phyloP scores from a whole-genome alignment of 768 basidiomycete species.

The Termitomyces sp. region DNA sequence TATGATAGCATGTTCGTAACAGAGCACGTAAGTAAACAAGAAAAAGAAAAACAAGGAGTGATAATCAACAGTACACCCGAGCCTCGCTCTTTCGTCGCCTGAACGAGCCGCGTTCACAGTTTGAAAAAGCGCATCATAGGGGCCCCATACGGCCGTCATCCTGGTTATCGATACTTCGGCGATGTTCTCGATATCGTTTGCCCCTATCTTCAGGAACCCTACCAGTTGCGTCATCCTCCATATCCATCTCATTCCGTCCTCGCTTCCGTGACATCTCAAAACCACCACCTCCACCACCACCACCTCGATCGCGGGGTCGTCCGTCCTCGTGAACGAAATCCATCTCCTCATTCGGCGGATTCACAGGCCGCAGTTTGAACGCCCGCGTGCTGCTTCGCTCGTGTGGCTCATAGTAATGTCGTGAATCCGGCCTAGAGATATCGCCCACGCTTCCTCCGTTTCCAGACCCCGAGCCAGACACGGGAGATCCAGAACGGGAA shows the following conservation, averaged over 20 bases:
- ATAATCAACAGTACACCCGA: slow-evolving; percentile 9
- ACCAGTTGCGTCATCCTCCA: slow-evolving; percentile 48
- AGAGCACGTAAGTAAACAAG: slow-evolving; percentile 17
- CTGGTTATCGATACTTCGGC: slow-evolving; percentile 35
- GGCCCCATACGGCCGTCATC: slow-evolving; percentile 36
- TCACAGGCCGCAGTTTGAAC: slow-evolving; percentile 52
- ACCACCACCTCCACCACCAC: slow-evolving; percentile 19
- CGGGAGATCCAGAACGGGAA: slow-evolving; percentile 59
- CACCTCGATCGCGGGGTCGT: slow-evolving; percentile 39
- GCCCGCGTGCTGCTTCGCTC: slow-evolving; percentile 35
- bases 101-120: slow-evolving; percentile 14
- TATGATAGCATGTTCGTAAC: slow-evolving; percentile 21
- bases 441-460: slow-evolving; percentile 27
- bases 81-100: slow-evolving; percentile 11
- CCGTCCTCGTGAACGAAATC: slow-evolving; percentile 57
- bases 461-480: slow-evolving; percentile 51
- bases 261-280: slow-evolving; percentile 44
- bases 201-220: slow-evolving; percentile 50
- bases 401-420: slow-evolving; percentile 46
- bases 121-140: slow-evolving; percentile 15
- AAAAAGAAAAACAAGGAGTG: slow-evolving; percentile 9
- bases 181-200: slow-evolving; percentile 54
- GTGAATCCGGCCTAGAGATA: slow-evolving; percentile 51
- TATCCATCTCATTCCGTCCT: slow-evolving; percentile 61
- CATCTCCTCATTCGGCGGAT: slow-evolving; percentile 43